Evolutionary conservation across 2,329 filamentous ascomycete genomes (phyloP).

Genomic region (Paraphoma sp.): DNA sequence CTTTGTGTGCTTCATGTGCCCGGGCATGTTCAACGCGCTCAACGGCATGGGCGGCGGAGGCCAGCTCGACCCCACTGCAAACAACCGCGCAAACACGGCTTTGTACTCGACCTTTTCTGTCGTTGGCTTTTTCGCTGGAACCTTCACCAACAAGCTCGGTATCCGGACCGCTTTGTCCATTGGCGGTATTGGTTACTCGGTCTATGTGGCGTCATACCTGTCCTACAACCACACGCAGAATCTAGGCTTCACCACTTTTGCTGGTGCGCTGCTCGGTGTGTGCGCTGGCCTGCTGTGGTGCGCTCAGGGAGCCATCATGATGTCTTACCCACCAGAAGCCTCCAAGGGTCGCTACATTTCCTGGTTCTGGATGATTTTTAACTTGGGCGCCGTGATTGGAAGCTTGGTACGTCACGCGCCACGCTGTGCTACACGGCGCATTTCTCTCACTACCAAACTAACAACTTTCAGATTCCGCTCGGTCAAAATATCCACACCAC

Average conservation of each 20-base stretch:
- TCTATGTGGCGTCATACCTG: constrained; percentile 76
- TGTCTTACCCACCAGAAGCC: constrained; percentile 82
- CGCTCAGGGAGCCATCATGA: constrained; percentile 85
- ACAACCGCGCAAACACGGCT: constrained; percentile 73
- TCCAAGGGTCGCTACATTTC: constrained; percentile 89
- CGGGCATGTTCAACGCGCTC: constrained; percentile 62
- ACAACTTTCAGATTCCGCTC: constrained; percentile 66
- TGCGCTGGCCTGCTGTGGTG: constrained; percentile 84
- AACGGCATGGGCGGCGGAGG: constrained; percentile 59
- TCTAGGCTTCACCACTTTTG: constrained; percentile 75
- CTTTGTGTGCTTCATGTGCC: constrained; percentile 61
- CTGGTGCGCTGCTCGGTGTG: constrained; percentile 76
- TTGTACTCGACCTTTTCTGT: constrained; percentile 76
- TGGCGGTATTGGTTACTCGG: constrained; percentile 77
- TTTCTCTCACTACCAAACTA: not conserved
- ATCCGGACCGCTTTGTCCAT: constrained; percentile 72
- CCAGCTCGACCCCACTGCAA: constrained; percentile 58
- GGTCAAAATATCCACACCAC: constrained; percentile 72
- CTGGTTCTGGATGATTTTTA: constrained; percentile 96
- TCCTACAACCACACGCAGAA: constrained; percentile 73
- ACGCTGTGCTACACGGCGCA: constrained; percentile 41
- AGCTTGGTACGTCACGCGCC: constrained; percentile 62
- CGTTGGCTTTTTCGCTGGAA: constrained; percentile 70
- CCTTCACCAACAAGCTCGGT: constrained; percentile 78
- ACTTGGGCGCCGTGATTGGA: constrained; percentile 87